Evolutionary conservation across 176 grass and related monocot species (phyloP), one percentile per base, ranked within the genome.

Genomic region (Puya raimondii): DNA sequence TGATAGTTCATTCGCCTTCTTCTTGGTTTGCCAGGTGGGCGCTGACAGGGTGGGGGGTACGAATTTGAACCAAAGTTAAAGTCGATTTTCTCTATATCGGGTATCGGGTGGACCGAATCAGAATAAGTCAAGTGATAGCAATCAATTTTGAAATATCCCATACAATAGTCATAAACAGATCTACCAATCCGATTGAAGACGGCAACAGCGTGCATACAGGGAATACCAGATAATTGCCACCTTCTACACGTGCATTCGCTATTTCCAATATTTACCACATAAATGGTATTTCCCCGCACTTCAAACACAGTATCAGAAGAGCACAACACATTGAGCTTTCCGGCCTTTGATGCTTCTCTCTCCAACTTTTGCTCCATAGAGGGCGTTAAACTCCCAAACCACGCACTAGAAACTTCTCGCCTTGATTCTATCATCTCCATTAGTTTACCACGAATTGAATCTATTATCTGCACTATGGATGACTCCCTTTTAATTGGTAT

Each of bases 291-390:
- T 53, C 84, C 93, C 70, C 93, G 81, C 17, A 97, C 93, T 86
- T 97, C 93, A 83, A 97, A 97, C 75, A 97, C 80, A 11, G 89
- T 92, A 69, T 92, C 89, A 15, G 93, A 90, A 63, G 93, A 97
- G 74, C 93, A 97, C 33, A 92, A 56, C 16, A 97, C 89, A 69
- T 79, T 87, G 51, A 97, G 78, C 50, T 92, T 92, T n/a, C 77
- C 68, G 10, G 89, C 82, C 71, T 91, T 88, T 8, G 49, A 47
- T 50, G 85, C 81, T 65, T 97, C 93, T 52, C 83, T 88, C 64
- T 90, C 82, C 29, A 78, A 80, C 81, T 97, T 97, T 61, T 71
- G 85, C 65, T 92, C 89, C 89, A 90, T 92, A 52, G 83, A 87
- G 53, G 93, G 93, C 12, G 89, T 85, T 82, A 97, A 81, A 78